Evolutionary conservation across 2,329 filamentous ascomycete genomes (phyloP), one percentile per base, ranked within the genome.

Genomic region (Emmonsiellopsis sp.): DNA sequence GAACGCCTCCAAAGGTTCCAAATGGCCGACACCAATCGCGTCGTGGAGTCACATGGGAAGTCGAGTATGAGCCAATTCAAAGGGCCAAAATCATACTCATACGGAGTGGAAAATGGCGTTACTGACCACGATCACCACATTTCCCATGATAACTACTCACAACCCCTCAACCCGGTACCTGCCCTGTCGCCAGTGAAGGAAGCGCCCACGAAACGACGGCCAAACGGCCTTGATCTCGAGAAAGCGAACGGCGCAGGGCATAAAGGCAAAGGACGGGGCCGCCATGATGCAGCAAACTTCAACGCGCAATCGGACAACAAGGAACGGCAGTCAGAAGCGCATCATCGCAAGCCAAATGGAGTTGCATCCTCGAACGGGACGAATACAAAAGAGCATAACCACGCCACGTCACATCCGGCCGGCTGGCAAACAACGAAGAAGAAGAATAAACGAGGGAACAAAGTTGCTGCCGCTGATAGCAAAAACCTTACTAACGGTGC

Each of bases 341-440:
- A 58, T 3, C 44, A 60, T 7, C 65, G 67, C 11, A 71, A 70
- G 53, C 50, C 57, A 13, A 72, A 71, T 52, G 68, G 65, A 5
- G 47, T 61, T 8, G 53, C 57, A 32, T 59, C 66, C 6, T 45
- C 57, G 8, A 54, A 53, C 30, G 45, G 45, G 13, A 44, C 37
- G 45, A 6, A 34, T 37, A 54, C 57, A 5, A 65, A 68, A 15
- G 65, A 65, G 35, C 32, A 15, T 40, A 20, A 38, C 32, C 42
- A 50, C 13, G 9, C 41, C 49, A 37, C 16, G 6, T 58, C 63
- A 10, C 50, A 55, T 50, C 35, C 49, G 46, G 56, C 63, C 47
- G 67, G 68, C 51, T 76, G 73, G 73, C 72, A 76, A 59, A 74
- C 68, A 2, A 61, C 70, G 8, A 74, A 73, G 61, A 73, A 70